Evolutionary conservation across 768 basidiomycete species (phyloP).

Genomic region (Amanita rubescens): DNA sequence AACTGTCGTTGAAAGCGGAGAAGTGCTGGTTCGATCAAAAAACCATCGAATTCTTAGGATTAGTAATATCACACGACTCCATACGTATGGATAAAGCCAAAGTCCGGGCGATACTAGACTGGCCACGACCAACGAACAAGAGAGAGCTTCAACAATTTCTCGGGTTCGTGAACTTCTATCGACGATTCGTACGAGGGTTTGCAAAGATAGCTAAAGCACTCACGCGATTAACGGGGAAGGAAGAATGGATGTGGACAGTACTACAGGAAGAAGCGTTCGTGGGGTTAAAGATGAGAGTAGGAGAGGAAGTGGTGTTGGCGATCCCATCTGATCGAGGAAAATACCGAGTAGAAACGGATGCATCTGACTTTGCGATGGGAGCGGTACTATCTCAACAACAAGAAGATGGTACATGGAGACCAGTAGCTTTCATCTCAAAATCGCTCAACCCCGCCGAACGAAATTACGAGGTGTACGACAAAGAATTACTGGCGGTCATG

Average conservation of each 20-base stretch:
- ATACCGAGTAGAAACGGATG: too few relatives aligned
- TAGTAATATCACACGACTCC: slow-evolving; percentile 5
- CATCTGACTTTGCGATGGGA: too few relatives aligned
- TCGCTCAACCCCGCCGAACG: too few relatives aligned
- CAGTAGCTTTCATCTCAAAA: too few relatives aligned
- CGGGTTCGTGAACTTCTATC: slow-evolving; percentile 39
- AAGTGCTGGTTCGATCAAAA: slow-evolving; percentile 18
- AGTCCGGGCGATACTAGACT: slow-evolving; percentile 14
- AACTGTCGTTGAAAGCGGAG: slow-evolving; percentile 14
- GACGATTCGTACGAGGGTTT: slow-evolving; percentile 30
- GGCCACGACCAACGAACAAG: slow-evolving; percentile 24
- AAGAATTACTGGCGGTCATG: too few relatives aligned
- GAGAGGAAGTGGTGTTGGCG: too few relatives aligned
- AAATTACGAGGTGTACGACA: too few relatives aligned
- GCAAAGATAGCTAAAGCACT: slow-evolving; percentile 25
- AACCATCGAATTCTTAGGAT: background rate
- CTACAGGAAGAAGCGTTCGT: too few relatives aligned
- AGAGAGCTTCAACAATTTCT: slow-evolving; percentile 31
- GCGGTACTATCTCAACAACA: too few relatives aligned
- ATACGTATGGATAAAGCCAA: slow-evolving; percentile 14
- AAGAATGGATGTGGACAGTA: slow-evolving; percentile 14
- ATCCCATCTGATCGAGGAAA: too few relatives aligned
- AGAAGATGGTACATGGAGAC: too few relatives aligned
- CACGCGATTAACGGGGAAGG: slow-evolving; percentile 20
- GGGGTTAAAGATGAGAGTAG: too few relatives aligned